Evolutionary conservation across 208 protist species (phyloP), one percentile per base, ranked within the genome.

Genomic region (Kentomonas sorsogonicus): DNA sequence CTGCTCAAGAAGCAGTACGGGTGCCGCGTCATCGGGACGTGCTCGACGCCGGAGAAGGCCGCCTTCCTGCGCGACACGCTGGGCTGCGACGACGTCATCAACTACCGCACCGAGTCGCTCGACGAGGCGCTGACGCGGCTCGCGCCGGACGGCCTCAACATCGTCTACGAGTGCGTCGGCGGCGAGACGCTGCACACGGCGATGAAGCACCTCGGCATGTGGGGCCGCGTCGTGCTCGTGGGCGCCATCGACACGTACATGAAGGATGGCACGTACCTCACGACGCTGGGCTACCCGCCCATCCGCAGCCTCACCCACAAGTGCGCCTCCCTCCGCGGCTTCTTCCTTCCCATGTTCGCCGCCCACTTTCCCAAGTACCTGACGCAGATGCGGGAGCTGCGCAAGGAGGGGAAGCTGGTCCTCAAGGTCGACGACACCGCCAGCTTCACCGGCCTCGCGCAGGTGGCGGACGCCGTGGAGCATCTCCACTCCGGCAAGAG

Each of bases 381-480:
- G 54, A 31, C 31, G 39, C 56, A 50, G 39, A 31, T 79, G 53
- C 63, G 79, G n/a, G 38, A 63, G 30, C 47, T 61, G 26, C 15
- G 71, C 34, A n/a, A 65, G 39, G 44, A 7, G n/a, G 62, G 53
- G 7, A 4, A 63, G 40, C 39, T 70, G 23, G 40, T 51, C 31
- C 60, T 70, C 20, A 56, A 36, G 31, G 57, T 84, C 10, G 83
- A 87, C 60, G 6, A 18, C 22, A 5, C n/a, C 63, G 54, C 72
- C 44, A 74, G 26, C 46, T 77, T 86, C 65, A 72, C 77, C 36
- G 85, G 85, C 15, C 25, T 92, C n/a, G 71, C 66, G 44, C 51
- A 55, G 27, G 47, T 92, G 34, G 55, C 74, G 26, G 81, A 87
- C 48, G 85, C 79, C 22, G 60, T 92, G 34, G 85, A 92, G 25